These are phyloP conservation scores for Suhomyces vadensis DNA, from an alignment of 805 yeast genomes.

Conservation along the genomic window DNA sequence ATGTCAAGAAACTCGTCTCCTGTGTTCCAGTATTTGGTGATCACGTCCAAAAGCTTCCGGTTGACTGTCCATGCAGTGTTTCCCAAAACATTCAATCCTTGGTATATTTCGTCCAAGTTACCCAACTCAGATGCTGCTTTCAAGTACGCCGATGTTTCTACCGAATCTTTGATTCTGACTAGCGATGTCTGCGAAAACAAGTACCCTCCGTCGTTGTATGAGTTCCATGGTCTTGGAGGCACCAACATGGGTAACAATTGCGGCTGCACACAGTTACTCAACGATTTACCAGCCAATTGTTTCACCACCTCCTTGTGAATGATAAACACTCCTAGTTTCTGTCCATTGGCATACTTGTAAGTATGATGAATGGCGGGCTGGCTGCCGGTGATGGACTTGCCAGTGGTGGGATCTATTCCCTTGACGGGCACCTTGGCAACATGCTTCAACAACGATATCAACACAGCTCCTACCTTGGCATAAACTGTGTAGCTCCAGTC, in stretches of 20 bases:
- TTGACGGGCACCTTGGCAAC: slow-evolving; percentile 80
- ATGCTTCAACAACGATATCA: slow-evolving; percentile 72
- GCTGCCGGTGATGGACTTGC: slow-evolving; percentile 60
- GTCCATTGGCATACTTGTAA: slow-evolving; percentile 78
- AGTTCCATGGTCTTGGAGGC: slow-evolving; percentile 85
- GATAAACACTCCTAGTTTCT: slow-evolving; percentile 76
- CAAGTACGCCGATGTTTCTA: slow-evolving; percentile 87
- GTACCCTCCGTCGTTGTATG: slow-evolving; percentile 85
- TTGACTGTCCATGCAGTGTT: slow-evolving; percentile 92
- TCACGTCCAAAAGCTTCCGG: slow-evolving; percentile 61
- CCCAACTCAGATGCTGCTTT: slow-evolving; percentile 78
- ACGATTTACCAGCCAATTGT: slow-evolving; percentile 64
- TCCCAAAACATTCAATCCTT: slow-evolving; percentile 85
- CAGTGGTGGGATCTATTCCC: slow-evolving; percentile 80
- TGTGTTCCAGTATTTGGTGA: slow-evolving; percentile 83
- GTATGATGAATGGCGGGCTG: slow-evolving; percentile 92
- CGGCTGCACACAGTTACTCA: slow-evolving; percentile 71
- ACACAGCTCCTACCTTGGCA: slow-evolving; percentile 77
- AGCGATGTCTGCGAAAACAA: slow-evolving; percentile 60
- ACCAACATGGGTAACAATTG: slow-evolving; percentile 91
- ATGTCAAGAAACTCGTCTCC: slow-evolving; percentile 74
- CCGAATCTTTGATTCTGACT: slow-evolving; percentile 78
- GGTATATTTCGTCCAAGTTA: slow-evolving; percentile 63
- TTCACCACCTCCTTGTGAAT: slow-evolving; percentile 69
- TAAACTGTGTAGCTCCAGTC: slow-evolving; percentile 27